These are phyloP conservation scores for Ophiostoma montium DNA, from an alignment of 2,329 filamentous ascomycete species.

Conservation along the genomic window DNA sequence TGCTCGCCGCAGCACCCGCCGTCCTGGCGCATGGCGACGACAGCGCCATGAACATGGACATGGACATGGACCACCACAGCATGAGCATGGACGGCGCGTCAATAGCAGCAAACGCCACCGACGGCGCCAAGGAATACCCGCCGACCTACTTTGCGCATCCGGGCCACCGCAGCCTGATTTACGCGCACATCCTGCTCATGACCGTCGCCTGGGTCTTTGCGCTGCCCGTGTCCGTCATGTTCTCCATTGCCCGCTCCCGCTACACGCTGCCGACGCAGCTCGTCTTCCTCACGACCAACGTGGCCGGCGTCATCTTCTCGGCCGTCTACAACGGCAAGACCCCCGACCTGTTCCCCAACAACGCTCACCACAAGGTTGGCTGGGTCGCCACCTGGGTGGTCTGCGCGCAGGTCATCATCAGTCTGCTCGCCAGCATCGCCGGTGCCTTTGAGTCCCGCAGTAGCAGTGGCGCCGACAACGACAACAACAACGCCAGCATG, in stretches of 20 bases:
- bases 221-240: conserved; percentile 65
- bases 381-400: conserved; percentile 70
- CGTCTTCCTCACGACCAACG: conserved; percentile 49
- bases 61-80: conserved; percentile 12
- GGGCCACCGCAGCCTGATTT: conserved; percentile 41
- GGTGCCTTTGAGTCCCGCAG: conserved; percentile 23
- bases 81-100: conserved; percentile 14
- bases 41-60: conserved; percentile 11
- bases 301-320: conserved; percentile 48
- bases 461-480: background rate
- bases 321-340: conserved; percentile 67
- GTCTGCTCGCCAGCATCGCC: conserved; percentile 47
- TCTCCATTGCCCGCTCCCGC: conserved; percentile 68
- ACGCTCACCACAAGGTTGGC: conserved; percentile 76
- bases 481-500: conserved; percentile 4
- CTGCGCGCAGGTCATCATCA: conserved; percentile 54
- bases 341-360: conserved; percentile 74
- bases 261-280: conserved; percentile 58
- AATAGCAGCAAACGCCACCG: conserved; percentile 12
- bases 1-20: conserved; percentile 17
- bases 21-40: conserved; percentile 19
- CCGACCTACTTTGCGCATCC: conserved; percentile 46
- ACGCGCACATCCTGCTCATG: conserved; percentile 60
- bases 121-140: conserved; percentile 20
- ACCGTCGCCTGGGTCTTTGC: conserved; percentile 56